Conservation (phyloP, 2,329 filamentous ascomycete species). For the Bipolaris cookei region DNA sequence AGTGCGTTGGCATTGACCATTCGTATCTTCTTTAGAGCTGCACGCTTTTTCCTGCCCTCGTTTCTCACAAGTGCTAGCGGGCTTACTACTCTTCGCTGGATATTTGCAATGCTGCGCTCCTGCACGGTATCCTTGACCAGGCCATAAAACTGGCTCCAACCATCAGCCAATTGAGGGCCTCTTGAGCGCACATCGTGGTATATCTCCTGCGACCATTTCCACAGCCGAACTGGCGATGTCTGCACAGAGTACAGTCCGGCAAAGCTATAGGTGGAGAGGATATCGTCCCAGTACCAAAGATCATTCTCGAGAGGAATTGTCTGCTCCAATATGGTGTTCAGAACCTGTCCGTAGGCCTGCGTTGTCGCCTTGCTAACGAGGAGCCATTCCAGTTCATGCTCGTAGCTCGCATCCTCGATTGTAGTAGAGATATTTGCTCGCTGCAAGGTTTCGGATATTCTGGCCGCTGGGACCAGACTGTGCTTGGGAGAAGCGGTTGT, state of each 20-base stretch:
- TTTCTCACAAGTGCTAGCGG: conserved; percentile 77
- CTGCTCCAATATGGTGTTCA: conserved; percentile 79
- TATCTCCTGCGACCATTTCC: conserved; percentile 73
- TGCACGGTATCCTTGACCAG: conserved; percentile 77
- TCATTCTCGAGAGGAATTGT: conserved; percentile 85
- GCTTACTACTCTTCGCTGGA: conserved; percentile 75
- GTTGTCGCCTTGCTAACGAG: conserved; percentile 88
- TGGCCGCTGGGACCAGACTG: conserved; percentile 62
- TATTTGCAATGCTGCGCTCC: conserved; percentile 72
- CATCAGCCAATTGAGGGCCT: conserved; percentile 47
- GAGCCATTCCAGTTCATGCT: conserved; percentile 87
- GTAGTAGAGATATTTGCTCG: conserved; percentile 63
- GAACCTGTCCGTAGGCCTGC: conserved; percentile 83
- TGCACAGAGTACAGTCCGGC: conserved; percentile 86
- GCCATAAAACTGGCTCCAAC: conserved; percentile 73
- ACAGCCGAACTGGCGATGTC: conserved; percentile 78
- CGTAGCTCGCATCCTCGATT: conserved; percentile 56
- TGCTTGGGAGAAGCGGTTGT: conserved; percentile 69
- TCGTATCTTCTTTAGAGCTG: conserved; percentile 72
- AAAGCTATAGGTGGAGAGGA: conserved; percentile 77
- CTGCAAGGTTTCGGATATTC: conserved; percentile 67
- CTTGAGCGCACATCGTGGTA: conserved; percentile 65
- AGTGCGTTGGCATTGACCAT: conserved; percentile 85
- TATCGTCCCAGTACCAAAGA: conserved; percentile 94
- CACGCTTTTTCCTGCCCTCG: conserved; percentile 77